phyloP scores from a whole-genome alignment of 1,284 basidiomycete species.

The Naganishia albida region DNA sequence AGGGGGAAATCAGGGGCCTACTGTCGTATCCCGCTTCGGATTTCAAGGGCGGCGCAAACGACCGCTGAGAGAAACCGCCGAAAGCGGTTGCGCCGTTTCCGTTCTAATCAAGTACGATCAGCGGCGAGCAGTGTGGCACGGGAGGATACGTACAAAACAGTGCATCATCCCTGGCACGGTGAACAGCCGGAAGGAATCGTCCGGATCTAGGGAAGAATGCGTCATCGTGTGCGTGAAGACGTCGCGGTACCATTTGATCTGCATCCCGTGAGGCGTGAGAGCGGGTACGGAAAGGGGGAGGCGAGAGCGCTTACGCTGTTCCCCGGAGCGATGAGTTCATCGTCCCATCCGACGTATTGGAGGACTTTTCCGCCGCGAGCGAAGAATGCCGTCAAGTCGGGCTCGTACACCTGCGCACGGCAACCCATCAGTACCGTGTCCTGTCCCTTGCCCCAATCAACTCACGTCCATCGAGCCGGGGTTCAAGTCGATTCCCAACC shows the following conservation, averaged over 20 bases:
- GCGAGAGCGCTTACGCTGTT: constrained; percentile 33
- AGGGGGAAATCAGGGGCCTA: not conserved
- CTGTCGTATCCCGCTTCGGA: constrained; percentile 3
- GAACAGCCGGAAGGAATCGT: constrained; percentile 50
- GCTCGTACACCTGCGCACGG: constrained; percentile 4
- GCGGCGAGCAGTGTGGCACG: not conserved
- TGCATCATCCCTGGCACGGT: constrained; percentile 10
- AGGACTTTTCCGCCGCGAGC: constrained; percentile 44
- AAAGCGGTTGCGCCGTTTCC: constrained; percentile 11
- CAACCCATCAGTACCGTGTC: not conserved
- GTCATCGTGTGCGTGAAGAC: constrained; percentile 37
- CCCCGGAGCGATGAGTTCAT: constrained; percentile 51
- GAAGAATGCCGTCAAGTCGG: constrained; percentile 46
- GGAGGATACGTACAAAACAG: not conserved
- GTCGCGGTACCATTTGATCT: constrained; percentile 11
- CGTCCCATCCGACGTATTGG: constrained; percentile 48
- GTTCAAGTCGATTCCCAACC: not conserved
- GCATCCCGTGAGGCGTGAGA: not conserved
- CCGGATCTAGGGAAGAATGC: constrained; percentile 40
- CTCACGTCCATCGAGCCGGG: constrained; percentile 9
- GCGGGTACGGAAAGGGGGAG: not conserved
- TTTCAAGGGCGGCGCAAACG: not conserved
- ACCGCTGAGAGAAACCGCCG: constrained; percentile 1
- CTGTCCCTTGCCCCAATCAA: not conserved
- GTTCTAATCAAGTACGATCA: not conserved